Evolutionary conservation across 371 early-diverging fungal species (phyloP), one percentile per base, ranked within the genome.

Genomic region (Mortierella sp.): DNA sequence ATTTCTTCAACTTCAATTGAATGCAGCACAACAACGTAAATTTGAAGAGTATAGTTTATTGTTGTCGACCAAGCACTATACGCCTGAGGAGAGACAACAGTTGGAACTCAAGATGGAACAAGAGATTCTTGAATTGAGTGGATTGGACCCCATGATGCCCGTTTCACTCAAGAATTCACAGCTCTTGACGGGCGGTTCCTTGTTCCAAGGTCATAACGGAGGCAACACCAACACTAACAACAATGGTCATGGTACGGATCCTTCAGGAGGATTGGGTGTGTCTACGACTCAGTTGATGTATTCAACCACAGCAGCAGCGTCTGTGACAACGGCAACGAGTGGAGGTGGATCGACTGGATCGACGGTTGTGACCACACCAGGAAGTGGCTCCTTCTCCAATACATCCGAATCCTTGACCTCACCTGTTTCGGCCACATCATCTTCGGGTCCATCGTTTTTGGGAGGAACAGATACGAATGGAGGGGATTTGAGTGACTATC

Each of bases 1-100:
- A 37, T 37, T 37, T 9, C 37, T 37, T 37, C 21, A 50, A 23
- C 62, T 61, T 19, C 51, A 57, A 16, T 23, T 61, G 51, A 75
- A 70, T 25, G 76, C 62, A 1, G 71, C 76, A 4, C 76, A 75
- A 25, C 26, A 48, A 44, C 44, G n/a, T 11, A 64, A 56, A n/a
- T 12, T 75, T 4, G 14, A 6, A 12, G 75, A 75, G 47, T 66
- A 53, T 60, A 46, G 44, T 1, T 15, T 23, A 4, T 16, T 63
- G 14, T 29, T 66, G 28, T 21, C 29, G 14, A 51, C 23, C 26
- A 30, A 44, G 44, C 47, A 56, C 0, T 46, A 63, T 48, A 44
- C 75, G 6, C 59, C 12, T 18, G 59, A 75, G 25, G 59, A 75
- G 28, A 11, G 18, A 1, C 63, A 70, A 14, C 18, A 48, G 0